These are phyloP conservation scores for Diacronema lutheri DNA, from an alignment of 78 protist genomes.

Conservation along the genomic window DNA sequence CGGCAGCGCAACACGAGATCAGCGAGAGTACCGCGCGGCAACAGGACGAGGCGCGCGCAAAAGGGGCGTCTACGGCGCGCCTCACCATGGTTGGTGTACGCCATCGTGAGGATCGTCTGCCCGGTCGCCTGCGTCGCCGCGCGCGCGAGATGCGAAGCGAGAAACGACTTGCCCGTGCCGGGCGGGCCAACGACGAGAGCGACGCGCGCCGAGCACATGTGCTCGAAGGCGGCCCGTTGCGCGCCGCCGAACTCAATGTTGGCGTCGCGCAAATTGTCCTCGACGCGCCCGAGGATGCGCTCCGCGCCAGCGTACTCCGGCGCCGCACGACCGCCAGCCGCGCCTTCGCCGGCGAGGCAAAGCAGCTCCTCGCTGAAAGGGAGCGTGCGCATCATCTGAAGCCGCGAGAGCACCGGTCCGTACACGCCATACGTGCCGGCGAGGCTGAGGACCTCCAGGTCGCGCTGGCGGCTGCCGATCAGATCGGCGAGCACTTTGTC, in stretches of 20 bases:
- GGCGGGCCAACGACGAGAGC: conserved; percentile 38
- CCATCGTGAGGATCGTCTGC: neutral
- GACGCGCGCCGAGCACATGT: neutral
- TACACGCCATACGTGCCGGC: conserved; percentile 5
- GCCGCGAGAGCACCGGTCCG: conserved; percentile 1
- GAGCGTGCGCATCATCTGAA: neutral
- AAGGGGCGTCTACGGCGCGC: too few species aligned
- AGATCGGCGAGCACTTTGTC: too few species aligned
- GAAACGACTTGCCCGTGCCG: conserved; percentile 31
- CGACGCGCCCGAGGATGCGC: neutral
- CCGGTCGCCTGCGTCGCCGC: neutral
- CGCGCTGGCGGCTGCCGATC: too few species aligned
- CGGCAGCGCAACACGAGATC: too few species aligned
- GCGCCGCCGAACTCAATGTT: neutral
- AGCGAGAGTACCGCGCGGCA: too few species aligned
- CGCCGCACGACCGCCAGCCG: neutral
- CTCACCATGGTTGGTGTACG: conserved; percentile 40
- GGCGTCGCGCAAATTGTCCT: neutral
- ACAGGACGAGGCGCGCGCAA: too few species aligned
- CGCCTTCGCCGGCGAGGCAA: neutral
- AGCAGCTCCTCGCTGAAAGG: neutral
- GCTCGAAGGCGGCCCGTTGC: conserved; percentile 26
- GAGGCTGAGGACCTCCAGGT: neutral
- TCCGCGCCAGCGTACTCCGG: neutral
- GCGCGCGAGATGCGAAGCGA: neutral